Conservation (phyloP, 2,329 filamentous ascomycete genomes). For the Colletotrichum tanaceti region DNA sequence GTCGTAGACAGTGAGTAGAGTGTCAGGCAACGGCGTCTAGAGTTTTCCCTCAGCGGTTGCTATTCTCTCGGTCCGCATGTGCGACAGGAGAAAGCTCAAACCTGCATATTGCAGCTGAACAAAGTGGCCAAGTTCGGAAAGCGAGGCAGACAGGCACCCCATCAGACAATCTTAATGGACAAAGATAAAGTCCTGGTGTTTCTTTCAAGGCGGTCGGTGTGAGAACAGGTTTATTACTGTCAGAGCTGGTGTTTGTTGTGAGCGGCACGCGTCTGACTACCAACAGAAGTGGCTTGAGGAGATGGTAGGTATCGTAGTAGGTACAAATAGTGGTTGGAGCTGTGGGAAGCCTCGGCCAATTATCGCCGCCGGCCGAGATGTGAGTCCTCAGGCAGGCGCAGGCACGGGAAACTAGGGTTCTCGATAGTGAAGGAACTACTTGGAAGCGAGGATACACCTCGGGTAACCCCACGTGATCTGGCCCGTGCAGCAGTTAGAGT, state of each 20-base stretch:
- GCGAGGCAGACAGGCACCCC: background rate
- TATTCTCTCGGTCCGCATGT: background rate
- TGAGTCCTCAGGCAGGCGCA: background rate
- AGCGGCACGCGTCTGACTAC: no score
- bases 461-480: conserved; percentile 28
- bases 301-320: background rate
- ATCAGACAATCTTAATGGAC: conserved; percentile 5
- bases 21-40: no score
- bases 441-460: background rate
- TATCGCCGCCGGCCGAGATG: background rate
- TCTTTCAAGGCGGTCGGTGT: conserved; percentile 32
- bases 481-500: conserved; percentile 8
- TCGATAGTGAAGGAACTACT: background rate
- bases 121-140: background rate
- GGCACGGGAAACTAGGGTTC: background rate
- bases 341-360: background rate
- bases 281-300: no score
- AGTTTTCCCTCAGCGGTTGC: background rate
- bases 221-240: no score
- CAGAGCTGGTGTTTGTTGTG: no score
- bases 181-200: conserved; percentile 18
- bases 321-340: background rate
- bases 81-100: conserved; percentile 25
- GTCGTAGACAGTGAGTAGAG: no score
- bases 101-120: background rate